Evolutionary conservation across 2,329 filamentous ascomycete species (phyloP).

Genomic region (Ascochyta lentis): DNA sequence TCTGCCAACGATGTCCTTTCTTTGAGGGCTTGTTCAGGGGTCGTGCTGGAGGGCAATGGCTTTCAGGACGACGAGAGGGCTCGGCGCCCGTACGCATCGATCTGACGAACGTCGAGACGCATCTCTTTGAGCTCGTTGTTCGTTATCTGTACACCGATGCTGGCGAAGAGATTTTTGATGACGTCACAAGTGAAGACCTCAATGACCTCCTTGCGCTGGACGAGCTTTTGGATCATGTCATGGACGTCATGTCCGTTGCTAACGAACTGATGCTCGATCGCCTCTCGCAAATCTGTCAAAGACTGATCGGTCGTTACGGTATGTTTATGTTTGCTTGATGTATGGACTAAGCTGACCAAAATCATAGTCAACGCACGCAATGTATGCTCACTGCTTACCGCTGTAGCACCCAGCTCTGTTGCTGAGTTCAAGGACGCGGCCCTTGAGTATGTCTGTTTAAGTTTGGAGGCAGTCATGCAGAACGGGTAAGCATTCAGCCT

Average conservation of each 20-base stretch:
- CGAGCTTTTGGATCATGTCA: constrained; percentile 84
- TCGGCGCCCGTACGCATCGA: constrained; percentile 72
- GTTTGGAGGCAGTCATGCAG: constrained; percentile 89
- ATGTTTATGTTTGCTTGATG: constrained; percentile 39
- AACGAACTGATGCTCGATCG: constrained; percentile 96
- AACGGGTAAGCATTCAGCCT: constrained; percentile 65
- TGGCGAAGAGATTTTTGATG: constrained; percentile 81
- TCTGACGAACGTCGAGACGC: constrained; percentile 76
- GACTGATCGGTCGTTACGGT: constrained; percentile 79
- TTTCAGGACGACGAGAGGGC: constrained; percentile 68
- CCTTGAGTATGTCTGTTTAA: constrained; percentile 88
- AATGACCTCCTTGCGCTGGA: constrained; percentile 63
- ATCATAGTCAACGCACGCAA: constrained; percentile 64
- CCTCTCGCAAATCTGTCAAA: constrained; percentile 88
- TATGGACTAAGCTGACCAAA: constrained; percentile 8
- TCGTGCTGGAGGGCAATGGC: constrained; percentile 84
- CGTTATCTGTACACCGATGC: constrained; percentile 83
- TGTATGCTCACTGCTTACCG: constrained; percentile 83
- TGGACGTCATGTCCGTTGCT: constrained; percentile 87
- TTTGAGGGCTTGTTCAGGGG: constrained; percentile 90
- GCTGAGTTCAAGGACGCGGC: constrained; percentile 86
- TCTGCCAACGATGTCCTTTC: constrained; percentile 88
- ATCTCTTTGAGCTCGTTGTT: constrained; percentile 79
- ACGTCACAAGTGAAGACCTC: constrained; percentile 68
- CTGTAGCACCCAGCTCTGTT: constrained; percentile 82